Base-by-base conservation (phyloP, 805 yeast species). In the Wickerhamiella occidentalis region DNA sequence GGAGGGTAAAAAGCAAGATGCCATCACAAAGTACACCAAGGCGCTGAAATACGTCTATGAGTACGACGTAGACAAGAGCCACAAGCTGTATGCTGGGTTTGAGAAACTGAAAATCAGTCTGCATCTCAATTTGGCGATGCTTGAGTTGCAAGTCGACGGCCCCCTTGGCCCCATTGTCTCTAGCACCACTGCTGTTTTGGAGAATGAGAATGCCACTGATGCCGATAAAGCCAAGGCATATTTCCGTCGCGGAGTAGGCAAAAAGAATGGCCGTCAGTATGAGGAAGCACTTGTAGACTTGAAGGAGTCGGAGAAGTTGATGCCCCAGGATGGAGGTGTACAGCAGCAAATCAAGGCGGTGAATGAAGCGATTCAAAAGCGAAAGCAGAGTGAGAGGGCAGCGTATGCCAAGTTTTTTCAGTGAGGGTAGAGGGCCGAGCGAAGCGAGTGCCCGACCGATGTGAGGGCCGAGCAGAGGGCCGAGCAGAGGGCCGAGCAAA, bases 161-260 rank as follows among this genome's bases (percentile, higher is more conserved):
- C 75, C 75, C 49, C 21, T 25, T 3, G 69, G 68, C 51, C 76
- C 71, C 29, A 78, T 79, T 0, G 64, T 84, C 44, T 65, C 68
- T 22, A 78, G 82, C 4, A 74, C 94, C 2, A 69, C 78, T 1
- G 77, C 76, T 25, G 95, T 85, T 1, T 67, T 85, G 35, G 82
- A 76, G 47, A 74, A 73, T 22, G 81, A 76, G 33, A 64, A 56
- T 19, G 66, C 64, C 2, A 84, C 77, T 49, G 82, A 76, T 37
- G 75, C 79, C 54, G 78, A 86, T 19, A 76, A 75, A 62, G 85
- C 94, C 15, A 88, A 88, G 69, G 96, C 96, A 0, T 68, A 77
- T 40, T 88, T 80, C 70, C 80, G 97, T 64, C 79, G 90, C 64
- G 96, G 94, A 33, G 68, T 75, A 60, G 95, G 92, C 1, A 74